Percentiles rank a stretch among this genome's conserved stretches.
These are phyloP conservation scores for Trypanosomatidae sp. DNA, from an alignment of 208 protist species.

Conservation along the genomic window DNA sequence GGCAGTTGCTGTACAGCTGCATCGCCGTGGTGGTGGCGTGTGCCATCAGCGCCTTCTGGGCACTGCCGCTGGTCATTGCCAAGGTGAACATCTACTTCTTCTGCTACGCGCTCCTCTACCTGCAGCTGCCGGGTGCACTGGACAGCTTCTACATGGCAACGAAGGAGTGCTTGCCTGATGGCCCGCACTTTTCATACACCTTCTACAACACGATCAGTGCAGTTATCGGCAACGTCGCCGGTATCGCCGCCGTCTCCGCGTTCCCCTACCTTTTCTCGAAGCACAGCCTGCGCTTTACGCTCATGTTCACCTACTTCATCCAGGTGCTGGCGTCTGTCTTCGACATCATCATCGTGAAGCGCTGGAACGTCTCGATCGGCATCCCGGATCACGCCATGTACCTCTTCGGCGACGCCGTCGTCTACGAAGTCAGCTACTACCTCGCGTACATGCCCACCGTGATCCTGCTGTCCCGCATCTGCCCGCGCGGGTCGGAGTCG, in stretches of 20 bases:
- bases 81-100: constrained; percentile 70
- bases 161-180: constrained; percentile 39
- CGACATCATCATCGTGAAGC: constrained; percentile 79
- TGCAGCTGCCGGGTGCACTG: constrained; percentile 56
- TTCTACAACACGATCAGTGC: constrained; percentile 66
- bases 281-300: constrained; percentile 65
- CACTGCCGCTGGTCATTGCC: constrained; percentile 60
- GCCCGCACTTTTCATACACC: constrained; percentile 64
- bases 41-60: constrained; percentile 50
- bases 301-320: constrained; percentile 61
- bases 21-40: constrained; percentile 37
- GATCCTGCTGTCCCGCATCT: constrained; percentile 81
- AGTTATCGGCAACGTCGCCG: constrained; percentile 55
- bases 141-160: constrained; percentile 64
- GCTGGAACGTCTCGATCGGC: constrained; percentile 62
- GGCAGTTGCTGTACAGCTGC: constrained; percentile 34
- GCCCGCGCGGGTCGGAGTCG: constrained; percentile 76
- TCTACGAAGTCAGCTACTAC: constrained; percentile 74
- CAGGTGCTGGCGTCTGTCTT: constrained; percentile 57
- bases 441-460: constrained; percentile 82
- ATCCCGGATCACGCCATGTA: constrained; percentile 74
- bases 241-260: constrained; percentile 52
- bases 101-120: constrained; percentile 52
- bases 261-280: constrained; percentile 70
- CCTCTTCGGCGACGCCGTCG: constrained; percentile 68